A percentile compares a stretch with the other conserved stretches of the same genome.
Evolutionary conservation across 768 basidiomycete genomes (phyloP).

Genomic region (Hericium erinaceus): DNA sequence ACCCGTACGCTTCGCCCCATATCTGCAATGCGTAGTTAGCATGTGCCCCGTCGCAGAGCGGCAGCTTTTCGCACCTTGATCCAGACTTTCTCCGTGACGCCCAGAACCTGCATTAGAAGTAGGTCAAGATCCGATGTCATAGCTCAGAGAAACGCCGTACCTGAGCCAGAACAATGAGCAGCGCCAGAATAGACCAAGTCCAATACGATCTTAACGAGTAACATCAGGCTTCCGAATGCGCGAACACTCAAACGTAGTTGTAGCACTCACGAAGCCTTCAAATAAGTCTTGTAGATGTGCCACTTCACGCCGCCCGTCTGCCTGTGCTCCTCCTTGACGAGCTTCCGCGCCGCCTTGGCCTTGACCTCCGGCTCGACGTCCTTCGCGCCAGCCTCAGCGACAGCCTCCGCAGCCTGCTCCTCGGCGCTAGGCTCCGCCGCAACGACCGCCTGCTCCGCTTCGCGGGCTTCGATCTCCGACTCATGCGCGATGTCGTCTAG

Average conservation of each 20-base stretch:
- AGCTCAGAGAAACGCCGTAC: conserved; percentile 2
- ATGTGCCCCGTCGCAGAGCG: background rate
- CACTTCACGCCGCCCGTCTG: conserved; percentile 79
- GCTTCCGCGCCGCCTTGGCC: conserved; percentile 57
- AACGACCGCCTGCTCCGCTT: conserved; percentile 28
- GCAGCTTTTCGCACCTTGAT: conserved; percentile 40
- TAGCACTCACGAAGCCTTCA: conserved; percentile 56
- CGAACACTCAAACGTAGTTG: no score
- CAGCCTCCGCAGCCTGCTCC: conserved; percentile 20
- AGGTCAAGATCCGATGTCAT: background rate
- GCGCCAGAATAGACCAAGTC: conserved; percentile 49
- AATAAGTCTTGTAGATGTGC: conserved; percentile 51
- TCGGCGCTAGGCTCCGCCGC: conserved; percentile 17
- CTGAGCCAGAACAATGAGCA: conserved; percentile 37
- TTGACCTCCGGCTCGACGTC: conserved; percentile 22
- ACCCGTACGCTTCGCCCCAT: conserved; percentile 60
- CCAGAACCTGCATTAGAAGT: conserved; percentile 31
- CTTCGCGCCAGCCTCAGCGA: conserved; percentile 12
- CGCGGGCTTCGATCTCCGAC: conserved; percentile 36
- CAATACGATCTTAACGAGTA: conserved; percentile 43
- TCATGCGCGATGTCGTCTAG: conserved; percentile 53
- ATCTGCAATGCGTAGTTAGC: background rate
- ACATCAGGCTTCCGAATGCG: no score
- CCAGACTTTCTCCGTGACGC: conserved; percentile 61
- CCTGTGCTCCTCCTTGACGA: conserved; percentile 75